Base-by-base conservation (phyloP, 1,139 yeast species). In the Hansenula anomala region DNA sequence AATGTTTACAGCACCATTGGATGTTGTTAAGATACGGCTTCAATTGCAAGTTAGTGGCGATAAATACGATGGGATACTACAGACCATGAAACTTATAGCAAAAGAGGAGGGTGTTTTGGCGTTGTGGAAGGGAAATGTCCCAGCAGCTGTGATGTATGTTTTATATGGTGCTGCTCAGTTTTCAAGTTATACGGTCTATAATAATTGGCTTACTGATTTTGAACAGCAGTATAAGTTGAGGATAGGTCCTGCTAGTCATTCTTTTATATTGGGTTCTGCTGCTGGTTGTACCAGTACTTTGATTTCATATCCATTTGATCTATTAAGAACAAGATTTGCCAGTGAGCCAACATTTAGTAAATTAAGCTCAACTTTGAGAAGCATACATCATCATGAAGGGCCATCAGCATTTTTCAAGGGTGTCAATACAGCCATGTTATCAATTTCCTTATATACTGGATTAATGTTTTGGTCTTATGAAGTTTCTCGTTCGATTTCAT, bases 101-200 rank as follows among this genome's bases (percentile, higher is more conserved):
- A 49, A 51, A 15, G 65, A 69, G 23, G 88, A 81, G 52, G 87
- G 88, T 3, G n/a, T 73, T 1, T 46, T 50, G 11, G 80, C 90
- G 0, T 67, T 92, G 18, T 92, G 97, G 97, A 90, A 89, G 59
- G 98, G 98, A 1, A 92, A 92, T 58, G 75, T 87, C 0, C 96
- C 98, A 0, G 98, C 97, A 0, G 90, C 88, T 49, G 61, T 80
- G 31, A 74, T 92, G 78, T 92, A 92, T 55, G 69, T 92, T 15
- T 49, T 85, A 18, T 92, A 92, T 53, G 96, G 97, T 12, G 89
- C 87, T 1, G 66, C 78, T 1, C 97, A 92, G 58, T 92, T 92
- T 61, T 69, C 92, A 1, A 66, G 88, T 1, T 88, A 83, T 56
- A 68, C 87, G 1, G 57, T 69, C 1, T 60, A 79, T 30, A 83